Evolutionary conservation across 2,329 filamentous ascomycete genomes (phyloP).

Genomic region (Cordyceps cateniannulata): DNA sequence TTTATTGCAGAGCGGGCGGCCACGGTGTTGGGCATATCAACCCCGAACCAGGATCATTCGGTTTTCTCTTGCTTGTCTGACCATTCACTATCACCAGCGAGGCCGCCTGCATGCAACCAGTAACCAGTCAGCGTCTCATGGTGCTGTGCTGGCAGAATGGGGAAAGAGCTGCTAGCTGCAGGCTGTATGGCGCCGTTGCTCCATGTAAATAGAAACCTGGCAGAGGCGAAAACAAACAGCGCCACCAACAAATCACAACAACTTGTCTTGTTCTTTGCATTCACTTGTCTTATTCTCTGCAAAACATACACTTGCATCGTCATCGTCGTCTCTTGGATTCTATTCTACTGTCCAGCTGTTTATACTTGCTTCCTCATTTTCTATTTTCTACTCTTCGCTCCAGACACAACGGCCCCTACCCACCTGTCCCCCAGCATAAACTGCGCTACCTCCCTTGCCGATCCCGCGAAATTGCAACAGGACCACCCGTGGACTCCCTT

Average conservation of each 20-base stretch:
- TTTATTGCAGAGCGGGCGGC: neutral
- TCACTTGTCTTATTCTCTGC: neutral
- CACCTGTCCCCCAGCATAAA: neutral
- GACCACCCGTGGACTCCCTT: conserved; percentile 6
- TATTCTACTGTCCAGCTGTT: neutral
- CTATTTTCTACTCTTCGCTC: neutral
- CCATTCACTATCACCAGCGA: neutral
- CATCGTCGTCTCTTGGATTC: neutral
- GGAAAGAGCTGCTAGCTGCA: conserved; percentile 1
- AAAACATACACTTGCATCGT: neutral
- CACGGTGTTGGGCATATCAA: neutral
- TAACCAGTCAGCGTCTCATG: neutral
- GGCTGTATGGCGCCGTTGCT: conserved; percentile 5
- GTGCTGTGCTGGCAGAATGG: neutral
- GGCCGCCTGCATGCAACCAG: neutral
- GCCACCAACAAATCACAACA: conserved; percentile 8
- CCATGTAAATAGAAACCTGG: conserved; percentile 8
- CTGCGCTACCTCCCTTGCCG: conserved; percentile 11
- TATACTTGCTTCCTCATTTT: neutral
- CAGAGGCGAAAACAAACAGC: conserved; percentile 1
- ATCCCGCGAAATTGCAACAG: conserved; percentile 18
- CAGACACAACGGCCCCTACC: neutral
- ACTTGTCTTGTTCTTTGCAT: neutral
- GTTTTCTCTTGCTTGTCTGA: neutral
- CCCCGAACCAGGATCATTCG: neutral